Evolutionary conservation across 2,329 filamentous ascomycete genomes (phyloP).

Genomic region (Exophiala viscosa): DNA sequence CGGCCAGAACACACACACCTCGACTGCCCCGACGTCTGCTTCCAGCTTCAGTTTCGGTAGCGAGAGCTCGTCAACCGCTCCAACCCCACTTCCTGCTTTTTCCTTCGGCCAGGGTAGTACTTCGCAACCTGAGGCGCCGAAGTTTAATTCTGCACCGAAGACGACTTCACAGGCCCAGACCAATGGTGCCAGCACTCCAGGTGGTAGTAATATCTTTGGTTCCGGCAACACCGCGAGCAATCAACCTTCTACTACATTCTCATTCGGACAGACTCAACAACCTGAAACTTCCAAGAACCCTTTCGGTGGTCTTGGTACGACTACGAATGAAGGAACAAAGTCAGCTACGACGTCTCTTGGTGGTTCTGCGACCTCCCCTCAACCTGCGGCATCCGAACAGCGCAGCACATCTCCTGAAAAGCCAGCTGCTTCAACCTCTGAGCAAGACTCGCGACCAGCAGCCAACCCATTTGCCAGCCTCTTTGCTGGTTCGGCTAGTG

Average conservation of each 20-base stretch:
- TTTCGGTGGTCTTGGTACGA: conserved; percentile 8
- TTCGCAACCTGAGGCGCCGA: conserved; percentile 5
- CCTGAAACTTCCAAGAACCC: conserved; percentile 1
- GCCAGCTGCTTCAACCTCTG: conserved; percentile 4
- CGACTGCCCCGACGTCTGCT: conserved; percentile 2
- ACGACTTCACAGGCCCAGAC: conserved; percentile 6
- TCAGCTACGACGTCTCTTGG: conserved; percentile 9
- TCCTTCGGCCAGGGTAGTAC: conserved; percentile 3
- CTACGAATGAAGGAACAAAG: conserved; percentile 7
- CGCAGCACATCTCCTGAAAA: conserved; percentile 10
- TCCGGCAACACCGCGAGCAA: conserved; percentile 1
- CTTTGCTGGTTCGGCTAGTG: conserved; percentile 6
- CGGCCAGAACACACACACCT: conserved; percentile 5
- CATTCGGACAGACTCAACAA: conserved; percentile 13
- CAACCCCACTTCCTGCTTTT: conserved; percentile 12
- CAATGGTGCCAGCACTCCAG: background rate
- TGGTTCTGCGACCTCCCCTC: conserved; percentile 1
- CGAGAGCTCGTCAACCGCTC: conserved; percentile 14
- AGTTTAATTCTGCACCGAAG: conserved; percentile 15
- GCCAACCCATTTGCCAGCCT: conserved; percentile 21
- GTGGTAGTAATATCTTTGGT: conserved; percentile 8
- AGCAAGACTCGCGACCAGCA: background rate
- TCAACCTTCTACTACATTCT: conserved; percentile 6
- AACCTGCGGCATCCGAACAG: conserved; percentile 2
- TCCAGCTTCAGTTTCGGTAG: conserved; percentile 13